Evolutionary conservation across 495 filamentous ascomycete genomes (phyloP).

Genomic region (Aspergillus sclerotioniger): DNA sequence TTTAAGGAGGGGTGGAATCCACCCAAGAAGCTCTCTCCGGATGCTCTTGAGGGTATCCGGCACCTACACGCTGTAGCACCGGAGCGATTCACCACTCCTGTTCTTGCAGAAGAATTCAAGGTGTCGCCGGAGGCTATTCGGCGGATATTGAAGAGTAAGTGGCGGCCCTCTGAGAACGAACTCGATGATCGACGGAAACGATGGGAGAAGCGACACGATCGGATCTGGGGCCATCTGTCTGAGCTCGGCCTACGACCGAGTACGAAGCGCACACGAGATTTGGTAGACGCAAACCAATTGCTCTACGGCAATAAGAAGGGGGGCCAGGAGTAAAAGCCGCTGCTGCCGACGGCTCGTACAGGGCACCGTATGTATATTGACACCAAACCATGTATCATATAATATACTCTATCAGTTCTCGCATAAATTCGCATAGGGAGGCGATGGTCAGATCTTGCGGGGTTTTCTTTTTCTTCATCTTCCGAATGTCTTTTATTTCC

Average conservation of each 20-base stretch:
- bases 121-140: conserved; percentile 83
- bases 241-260: conserved; percentile 64
- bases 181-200: conserved; percentile 56
- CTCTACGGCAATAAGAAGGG: conserved; percentile 21
- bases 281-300: conserved; percentile 27
- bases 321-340: conserved; percentile 1
- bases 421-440: too few species aligned
- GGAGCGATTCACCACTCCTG: conserved; percentile 66
- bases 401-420: background rate
- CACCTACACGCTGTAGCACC: conserved; percentile 73
- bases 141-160: conserved; percentile 80
- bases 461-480: too few species aligned
- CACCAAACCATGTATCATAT: background rate
- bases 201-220: conserved; percentile 77
- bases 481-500: too few species aligned
- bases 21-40: conserved; percentile 82
- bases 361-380: background rate
- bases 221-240: conserved; percentile 72
- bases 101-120: conserved; percentile 76
- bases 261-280: conserved; percentile 23
- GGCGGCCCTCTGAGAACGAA: conserved; percentile 67
- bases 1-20: conserved; percentile 78
- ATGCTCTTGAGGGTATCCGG: conserved; percentile 83
- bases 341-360: background rate
- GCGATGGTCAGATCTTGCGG: too few species aligned